Conservation (phyloP, 495 filamentous ascomycete genomes). For the Xylaria castorea region DNA sequence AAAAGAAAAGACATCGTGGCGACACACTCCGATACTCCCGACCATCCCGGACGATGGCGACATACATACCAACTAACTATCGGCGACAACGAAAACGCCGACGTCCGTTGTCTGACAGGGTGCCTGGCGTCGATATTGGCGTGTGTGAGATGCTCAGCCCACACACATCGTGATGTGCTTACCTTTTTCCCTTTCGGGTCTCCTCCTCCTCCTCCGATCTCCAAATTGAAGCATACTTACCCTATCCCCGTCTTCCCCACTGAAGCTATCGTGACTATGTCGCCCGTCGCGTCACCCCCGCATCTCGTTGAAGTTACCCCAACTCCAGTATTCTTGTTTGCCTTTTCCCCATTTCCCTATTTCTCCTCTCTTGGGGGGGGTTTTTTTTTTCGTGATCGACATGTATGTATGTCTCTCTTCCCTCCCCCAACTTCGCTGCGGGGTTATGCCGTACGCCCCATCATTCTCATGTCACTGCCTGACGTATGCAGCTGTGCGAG, state of each 20-base stretch:
- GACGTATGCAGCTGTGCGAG: neutral
- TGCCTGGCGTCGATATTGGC: constrained; percentile 1
- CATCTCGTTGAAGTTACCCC: constrained; percentile 11
- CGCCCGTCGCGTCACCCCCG: neutral
- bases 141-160: neutral
- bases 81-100: neutral
- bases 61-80: neutral
- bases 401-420: neutral
- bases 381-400: neutral
- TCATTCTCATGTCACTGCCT: neutral
- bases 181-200: neutral
- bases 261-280: neutral
- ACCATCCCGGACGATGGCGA: neutral
- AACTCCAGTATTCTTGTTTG: neutral
- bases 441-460: neutral
- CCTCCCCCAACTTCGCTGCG: neutral
- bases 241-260: neutral
- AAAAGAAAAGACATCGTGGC: neutral
- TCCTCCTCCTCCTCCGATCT: neutral
- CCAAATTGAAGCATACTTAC: neutral
- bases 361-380: neutral
- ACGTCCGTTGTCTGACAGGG: constrained; percentile 10
- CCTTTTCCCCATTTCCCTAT: neutral
- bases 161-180: constrained; percentile 3
- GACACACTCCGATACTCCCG: constrained; percentile 2